Conservation (phyloP, 1,284 basidiomycete genomes). For the Moesziomyces aphidis region DNA sequence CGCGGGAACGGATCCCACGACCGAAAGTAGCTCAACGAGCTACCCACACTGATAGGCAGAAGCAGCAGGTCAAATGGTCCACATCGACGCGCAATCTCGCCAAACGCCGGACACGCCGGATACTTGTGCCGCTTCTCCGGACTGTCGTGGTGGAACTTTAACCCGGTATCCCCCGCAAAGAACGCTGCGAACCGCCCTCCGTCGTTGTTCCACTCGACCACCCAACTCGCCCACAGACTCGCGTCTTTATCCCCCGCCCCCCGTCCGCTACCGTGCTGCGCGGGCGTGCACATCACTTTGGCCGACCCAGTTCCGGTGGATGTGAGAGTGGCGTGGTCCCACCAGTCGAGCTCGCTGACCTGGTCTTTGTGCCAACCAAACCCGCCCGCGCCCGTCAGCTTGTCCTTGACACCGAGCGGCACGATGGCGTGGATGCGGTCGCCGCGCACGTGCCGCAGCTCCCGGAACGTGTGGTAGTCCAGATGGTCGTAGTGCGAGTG, state of each 20-base stretch:
- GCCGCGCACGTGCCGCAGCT: conserved; percentile 36
- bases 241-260: conserved; percentile 49
- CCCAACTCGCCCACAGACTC: conserved; percentile 62
- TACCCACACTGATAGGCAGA: conserved; percentile 62
- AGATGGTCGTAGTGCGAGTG: conserved; percentile 67
- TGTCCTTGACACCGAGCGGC: conserved; percentile 57
- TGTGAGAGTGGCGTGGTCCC: conserved; percentile 49
- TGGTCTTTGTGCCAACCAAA: conserved; percentile 44
- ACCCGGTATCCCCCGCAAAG: conserved; percentile 65
- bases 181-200: conserved; percentile 42
- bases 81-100: conserved; percentile 40
- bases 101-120: conserved; percentile 61
- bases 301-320: conserved; percentile 1
- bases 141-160: conserved; percentile 51
- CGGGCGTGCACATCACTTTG: conserved; percentile 58
- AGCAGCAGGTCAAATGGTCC: conserved; percentile 52
- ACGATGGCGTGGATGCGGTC: conserved; percentile 55
- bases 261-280: conserved; percentile 64
- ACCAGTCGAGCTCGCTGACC: conserved; percentile 64
- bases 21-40: conserved; percentile 45
- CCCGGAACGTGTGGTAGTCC: conserved; percentile 53
- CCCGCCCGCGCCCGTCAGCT: conserved; percentile 37
- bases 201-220: conserved; percentile 31
- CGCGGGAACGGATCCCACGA: conserved; percentile 59
- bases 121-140: conserved; percentile 35